These are phyloP conservation scores for Botryotinia narcissicola DNA, from an alignment of 2,329 filamentous ascomycete genomes.

Conservation along the genomic window DNA sequence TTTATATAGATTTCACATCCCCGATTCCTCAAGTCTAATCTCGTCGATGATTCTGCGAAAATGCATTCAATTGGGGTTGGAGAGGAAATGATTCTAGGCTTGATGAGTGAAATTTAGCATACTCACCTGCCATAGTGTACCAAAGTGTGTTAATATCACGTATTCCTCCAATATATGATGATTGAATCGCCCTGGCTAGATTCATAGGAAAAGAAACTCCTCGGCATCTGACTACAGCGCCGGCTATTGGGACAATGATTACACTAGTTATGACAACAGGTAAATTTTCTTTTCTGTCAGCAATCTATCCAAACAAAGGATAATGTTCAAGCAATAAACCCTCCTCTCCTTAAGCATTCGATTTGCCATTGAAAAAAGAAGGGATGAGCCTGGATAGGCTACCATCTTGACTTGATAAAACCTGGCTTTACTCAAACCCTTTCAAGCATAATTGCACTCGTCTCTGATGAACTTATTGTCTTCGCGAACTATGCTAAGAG, in stretches of 20 bases:
- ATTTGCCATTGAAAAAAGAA: background rate
- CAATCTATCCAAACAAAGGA: background rate
- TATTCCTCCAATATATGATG: background rate
- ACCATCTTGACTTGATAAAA: background rate
- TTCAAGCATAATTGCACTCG: background rate
- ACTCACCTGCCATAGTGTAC: background rate
- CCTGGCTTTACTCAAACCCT: background rate
- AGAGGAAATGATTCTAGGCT: background rate
- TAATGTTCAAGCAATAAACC: too few relatives aligned
- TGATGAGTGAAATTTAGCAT: background rate
- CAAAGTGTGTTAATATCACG: fast-evolving
- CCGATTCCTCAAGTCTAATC: background rate
- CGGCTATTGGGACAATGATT: background rate
- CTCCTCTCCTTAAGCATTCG: background rate
- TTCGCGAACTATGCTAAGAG: background rate
- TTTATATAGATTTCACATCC: background rate
- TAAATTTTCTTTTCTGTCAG: background rate
- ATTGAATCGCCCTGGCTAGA: background rate
- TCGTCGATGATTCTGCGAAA: background rate
- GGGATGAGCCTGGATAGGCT: background rate
- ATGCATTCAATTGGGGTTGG: background rate
- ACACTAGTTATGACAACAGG: background rate
- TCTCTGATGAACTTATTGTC: background rate
- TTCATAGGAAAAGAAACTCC: background rate
- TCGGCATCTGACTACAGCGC: fast-evolving